phyloP scores from a whole-genome alignment of 306 rosid genomes.

The Cicer pinnatifidum region DNA sequence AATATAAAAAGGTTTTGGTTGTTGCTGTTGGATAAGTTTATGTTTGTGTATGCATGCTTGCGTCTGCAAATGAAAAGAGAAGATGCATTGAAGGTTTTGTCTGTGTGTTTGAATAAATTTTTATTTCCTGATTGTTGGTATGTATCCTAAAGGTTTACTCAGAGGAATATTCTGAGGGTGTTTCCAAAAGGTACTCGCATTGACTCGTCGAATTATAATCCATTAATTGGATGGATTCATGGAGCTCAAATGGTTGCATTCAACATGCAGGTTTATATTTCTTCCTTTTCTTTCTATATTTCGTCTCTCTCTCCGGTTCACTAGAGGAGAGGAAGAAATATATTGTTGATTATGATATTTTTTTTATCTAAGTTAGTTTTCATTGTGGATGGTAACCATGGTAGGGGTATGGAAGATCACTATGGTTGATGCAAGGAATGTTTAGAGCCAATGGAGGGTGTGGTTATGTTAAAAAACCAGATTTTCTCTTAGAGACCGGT shows the following conservation, averaged over 20 bases:
- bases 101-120: not conserved
- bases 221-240: slow-evolving; percentile 93
- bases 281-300: not conserved
- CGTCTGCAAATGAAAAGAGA: not conserved
- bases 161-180: slow-evolving; percentile 86
- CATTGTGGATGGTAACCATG: slow-evolving; percentile 42
- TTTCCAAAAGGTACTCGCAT: slow-evolving; percentile 93
- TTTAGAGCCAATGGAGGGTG: slow-evolving; percentile 93
- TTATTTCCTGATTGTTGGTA: slow-evolving; percentile 36
- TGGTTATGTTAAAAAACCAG: slow-evolving; percentile 95
- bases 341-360: slow-evolving; percentile 3
- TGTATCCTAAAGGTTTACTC: slow-evolving; percentile 74
- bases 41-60: not conserved
- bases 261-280: slow-evolving; percentile 86
- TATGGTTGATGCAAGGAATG: slow-evolving; percentile 99
- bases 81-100: not conserved
- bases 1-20: not conserved
- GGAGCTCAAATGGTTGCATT: slow-evolving; percentile 99
- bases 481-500: slow-evolving; percentile 59
- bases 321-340: not conserved
- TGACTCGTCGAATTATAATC: slow-evolving; percentile 96
- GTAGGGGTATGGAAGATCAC: slow-evolving; percentile 94
- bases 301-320: not conserved
- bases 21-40: not conserved
- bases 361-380: slow-evolving; percentile 26